Evolutionary conservation across 2,329 filamentous ascomycete genomes (phyloP), one percentile per base, ranked within the genome.

Genomic region (Clarireedia homoeocarpa): DNA sequence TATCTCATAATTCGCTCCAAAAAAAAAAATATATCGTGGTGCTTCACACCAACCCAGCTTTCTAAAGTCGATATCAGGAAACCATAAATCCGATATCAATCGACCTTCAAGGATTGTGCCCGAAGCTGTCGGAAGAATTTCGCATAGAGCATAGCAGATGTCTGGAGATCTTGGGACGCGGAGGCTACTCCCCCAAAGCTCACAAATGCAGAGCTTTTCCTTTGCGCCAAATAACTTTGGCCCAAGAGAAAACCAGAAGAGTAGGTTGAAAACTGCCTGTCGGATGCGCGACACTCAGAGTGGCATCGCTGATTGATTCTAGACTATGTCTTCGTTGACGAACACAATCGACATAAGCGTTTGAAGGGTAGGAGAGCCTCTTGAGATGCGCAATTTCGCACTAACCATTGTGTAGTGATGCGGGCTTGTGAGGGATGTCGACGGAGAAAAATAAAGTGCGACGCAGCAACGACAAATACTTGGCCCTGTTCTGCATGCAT

Each of bases 271-370:
- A 20, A 30, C 46, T 47, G 23, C n/a, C 20, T n/a, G 23, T 46
- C n/a, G 10, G 24, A 36, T n/a, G 10, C 15, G 30, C 30, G 26
- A 50, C 48, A n/a, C 46, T 55, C 56, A 34, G 9, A 20, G 30
- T 38, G 50, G 20, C 51, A 44, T 50, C 7, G 59, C 71, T 74
- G 64, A 75, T 64, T 57, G 63, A 61, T 17, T 54, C 53, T 69
- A 95, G 91, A 96, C 72, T 97, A 96, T 88, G 94, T 97, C 66
- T 97, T 97, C 70, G 94, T 97, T 57, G 92, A 97, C 72, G 92
- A 97, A 72, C 94, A 97, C 73, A 97, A 97, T 75, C 87, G 94
- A 62, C 94, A 97, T 74, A 97, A 97, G 74, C 84, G 92, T 66
- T 77, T 97, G 61, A 97, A 97, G 80, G 90, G 90, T 94, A 81